A percentile compares a stretch with the other conserved stretches of the same genome.
Conservation (phyloP, 2,329 filamentous ascomycete genomes). For the Periconia digitata region DNA sequence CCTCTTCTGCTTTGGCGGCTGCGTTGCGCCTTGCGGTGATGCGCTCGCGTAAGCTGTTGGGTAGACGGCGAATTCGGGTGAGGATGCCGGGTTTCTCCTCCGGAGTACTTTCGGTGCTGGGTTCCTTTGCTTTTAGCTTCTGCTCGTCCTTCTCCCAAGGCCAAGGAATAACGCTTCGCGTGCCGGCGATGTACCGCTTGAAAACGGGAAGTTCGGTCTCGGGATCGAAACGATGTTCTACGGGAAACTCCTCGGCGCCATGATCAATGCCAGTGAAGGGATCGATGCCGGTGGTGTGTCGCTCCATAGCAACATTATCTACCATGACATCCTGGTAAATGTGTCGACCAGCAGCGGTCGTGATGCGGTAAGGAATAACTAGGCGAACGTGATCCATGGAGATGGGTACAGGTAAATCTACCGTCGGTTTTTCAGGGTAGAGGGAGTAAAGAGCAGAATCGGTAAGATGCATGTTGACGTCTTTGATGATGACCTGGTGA, state of each 20-base stretch:
- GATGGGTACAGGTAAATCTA: slow-evolving; percentile 47
- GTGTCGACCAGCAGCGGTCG: slow-evolving; percentile 56
- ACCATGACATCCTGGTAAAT: slow-evolving; percentile 57
- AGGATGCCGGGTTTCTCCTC: not conserved
- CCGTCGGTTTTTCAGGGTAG: slow-evolving; percentile 39
- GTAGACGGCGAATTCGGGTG: not conserved
- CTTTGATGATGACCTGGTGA: slow-evolving; percentile 39
- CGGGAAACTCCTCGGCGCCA: slow-evolving; percentile 24
- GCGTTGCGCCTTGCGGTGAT: slow-evolving; percentile 1
- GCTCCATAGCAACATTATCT: slow-evolving; percentile 34
- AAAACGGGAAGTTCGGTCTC: slow-evolving; percentile 31
- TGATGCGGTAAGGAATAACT: slow-evolving; percentile 67
- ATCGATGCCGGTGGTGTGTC: slow-evolving; percentile 33
- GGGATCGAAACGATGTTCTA: slow-evolving; percentile 34
- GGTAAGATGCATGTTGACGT: slow-evolving; percentile 37
- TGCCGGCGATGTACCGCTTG: slow-evolving; percentile 40
- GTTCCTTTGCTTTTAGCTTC: slow-evolving; percentile 5
- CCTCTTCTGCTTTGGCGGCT: slow-evolving; percentile 2
- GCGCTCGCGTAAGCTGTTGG: not conserved
- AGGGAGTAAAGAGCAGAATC: slow-evolving; percentile 44
- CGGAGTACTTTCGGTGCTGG: not conserved
- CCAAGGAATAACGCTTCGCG: slow-evolving; percentile 32
- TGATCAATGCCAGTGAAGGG: slow-evolving; percentile 34
- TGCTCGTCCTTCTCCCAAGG: slow-evolving; percentile 27
- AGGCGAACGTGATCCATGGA: slow-evolving; percentile 75